Evolutionary conservation across 768 basidiomycete species (phyloP).

Genomic region (Lentinula sp.): DNA sequence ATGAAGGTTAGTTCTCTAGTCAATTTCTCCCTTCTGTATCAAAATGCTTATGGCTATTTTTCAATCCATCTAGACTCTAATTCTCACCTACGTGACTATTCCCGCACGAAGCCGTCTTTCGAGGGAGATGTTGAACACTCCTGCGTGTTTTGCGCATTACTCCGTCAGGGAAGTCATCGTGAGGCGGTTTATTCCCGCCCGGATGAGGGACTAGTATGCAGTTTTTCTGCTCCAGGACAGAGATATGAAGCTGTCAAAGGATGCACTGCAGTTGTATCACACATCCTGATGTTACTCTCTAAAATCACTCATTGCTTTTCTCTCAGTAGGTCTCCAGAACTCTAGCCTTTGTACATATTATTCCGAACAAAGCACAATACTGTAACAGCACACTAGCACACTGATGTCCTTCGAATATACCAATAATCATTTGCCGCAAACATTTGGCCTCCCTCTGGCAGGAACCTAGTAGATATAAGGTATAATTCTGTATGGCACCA

Average conservation of each 20-base stretch:
- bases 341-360: neutral
- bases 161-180: conserved; percentile 81
- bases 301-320: too few relatives aligned
- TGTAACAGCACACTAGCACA: neutral
- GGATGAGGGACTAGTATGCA: conserved; percentile 72
- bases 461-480: conserved; percentile 69
- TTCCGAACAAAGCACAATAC: too few relatives aligned
- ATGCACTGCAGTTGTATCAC: too few relatives aligned
- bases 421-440: neutral
- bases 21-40: too few relatives aligned
- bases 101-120: conserved; percentile 63
- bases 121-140: conserved; percentile 49
- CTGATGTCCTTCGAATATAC: neutral
- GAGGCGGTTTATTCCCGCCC: conserved; percentile 82
- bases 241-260: too few relatives aligned
- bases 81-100: conserved; percentile 89
- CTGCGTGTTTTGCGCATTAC: conserved; percentile 71
- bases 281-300: too few relatives aligned
- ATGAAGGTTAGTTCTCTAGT: conserved; percentile 63
- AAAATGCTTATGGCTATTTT: neutral
- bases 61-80: conserved; percentile 62
- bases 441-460: neutral
- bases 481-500: conserved; percentile 82
- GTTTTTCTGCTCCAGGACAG: too few relatives aligned
- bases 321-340: too few relatives aligned